phyloP scores from a whole-genome alignment of 805 yeast genomes.

The Kuraishia cidri region DNA sequence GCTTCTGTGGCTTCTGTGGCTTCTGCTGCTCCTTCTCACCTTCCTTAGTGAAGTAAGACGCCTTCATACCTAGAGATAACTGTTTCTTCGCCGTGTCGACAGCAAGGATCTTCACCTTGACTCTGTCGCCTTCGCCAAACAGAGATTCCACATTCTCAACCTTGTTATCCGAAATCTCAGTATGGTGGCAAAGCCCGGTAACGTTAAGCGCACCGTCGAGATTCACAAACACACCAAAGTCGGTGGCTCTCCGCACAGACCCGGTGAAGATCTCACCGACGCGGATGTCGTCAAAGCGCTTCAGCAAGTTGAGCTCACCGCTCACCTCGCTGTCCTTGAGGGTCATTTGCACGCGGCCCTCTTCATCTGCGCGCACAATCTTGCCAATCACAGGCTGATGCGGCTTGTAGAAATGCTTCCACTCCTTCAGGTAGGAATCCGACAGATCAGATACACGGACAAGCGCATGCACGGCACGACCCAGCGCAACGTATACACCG shows the following conservation, averaged over 20 bases:
- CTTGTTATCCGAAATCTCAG: constrained; percentile 70
- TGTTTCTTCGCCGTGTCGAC: constrained; percentile 61
- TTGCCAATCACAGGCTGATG: constrained; percentile 73
- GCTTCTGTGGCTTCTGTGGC: too few relatives aligned
- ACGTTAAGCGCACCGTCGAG: constrained; percentile 67
- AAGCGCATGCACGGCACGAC: constrained; percentile 64
- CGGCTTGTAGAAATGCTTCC: constrained; percentile 70
- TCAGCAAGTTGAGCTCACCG: constrained; percentile 53
- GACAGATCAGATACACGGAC: constrained; percentile 77
- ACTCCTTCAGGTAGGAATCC: constrained; percentile 74
- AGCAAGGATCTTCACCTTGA: constrained; percentile 70
- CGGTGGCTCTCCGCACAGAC: constrained; percentile 64
- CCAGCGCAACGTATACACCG: constrained; percentile 73
- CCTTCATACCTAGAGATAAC: constrained; percentile 87
- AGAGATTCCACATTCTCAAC: constrained; percentile 51
- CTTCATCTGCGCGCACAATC: constrained; percentile 51
- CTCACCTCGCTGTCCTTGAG: constrained; percentile 73
- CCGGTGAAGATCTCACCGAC: constrained; percentile 74
- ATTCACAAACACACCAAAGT: constrained; percentile 85
- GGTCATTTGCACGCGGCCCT: constrained; percentile 64
- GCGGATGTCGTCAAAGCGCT: constrained; percentile 57
- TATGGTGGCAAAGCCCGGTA: constrained; percentile 81
- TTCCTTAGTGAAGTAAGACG: constrained; percentile 59
- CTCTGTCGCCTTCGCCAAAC: constrained; percentile 86
- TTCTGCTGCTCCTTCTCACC: too few relatives aligned